phyloP scores from a whole-genome alignment of 2,329 filamentous ascomycete genomes.

The Alternaria rosae region DNA sequence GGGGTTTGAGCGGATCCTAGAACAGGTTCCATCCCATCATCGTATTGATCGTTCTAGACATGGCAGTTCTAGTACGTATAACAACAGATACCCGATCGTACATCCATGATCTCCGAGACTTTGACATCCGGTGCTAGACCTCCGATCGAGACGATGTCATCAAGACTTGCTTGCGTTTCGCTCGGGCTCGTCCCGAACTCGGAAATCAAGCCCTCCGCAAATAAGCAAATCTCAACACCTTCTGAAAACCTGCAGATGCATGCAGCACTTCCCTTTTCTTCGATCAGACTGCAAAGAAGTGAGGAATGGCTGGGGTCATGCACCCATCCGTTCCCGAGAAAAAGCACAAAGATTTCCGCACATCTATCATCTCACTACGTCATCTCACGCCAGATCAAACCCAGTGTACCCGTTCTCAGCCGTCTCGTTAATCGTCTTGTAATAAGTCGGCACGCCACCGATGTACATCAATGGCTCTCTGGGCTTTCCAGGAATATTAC shows the following conservation, averaged over 20 bases:
- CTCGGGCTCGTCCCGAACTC: no score
- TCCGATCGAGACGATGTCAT: not conserved
- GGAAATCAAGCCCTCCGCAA: no score
- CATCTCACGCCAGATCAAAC: constrained; percentile 13
- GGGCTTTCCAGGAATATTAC: constrained; percentile 62
- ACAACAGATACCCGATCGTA: not conserved
- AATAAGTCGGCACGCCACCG: constrained; percentile 40
- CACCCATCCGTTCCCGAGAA: no score
- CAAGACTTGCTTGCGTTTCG: not conserved
- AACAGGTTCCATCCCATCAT: no score
- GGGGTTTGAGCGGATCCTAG: no score
- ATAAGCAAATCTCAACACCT: no score
- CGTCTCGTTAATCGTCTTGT: constrained; percentile 24
- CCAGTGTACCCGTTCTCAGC: constrained; percentile 25
- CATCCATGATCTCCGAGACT: not conserved
- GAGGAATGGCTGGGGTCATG: no score
- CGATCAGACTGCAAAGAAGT: no score
- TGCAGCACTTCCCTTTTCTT: no score
- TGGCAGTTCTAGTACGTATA: not conserved
- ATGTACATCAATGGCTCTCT: constrained; percentile 61
- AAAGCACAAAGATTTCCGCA: no score
- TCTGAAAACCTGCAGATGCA: no score
- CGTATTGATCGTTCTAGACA: not conserved
- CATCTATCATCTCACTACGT: not conserved
- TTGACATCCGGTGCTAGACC: not conserved